Percentiles rank a stretch among this genome's conserved stretches.
Conservation (phyloP, 2,329 filamentous ascomycete species). For the Helotiales sp. region DNA sequence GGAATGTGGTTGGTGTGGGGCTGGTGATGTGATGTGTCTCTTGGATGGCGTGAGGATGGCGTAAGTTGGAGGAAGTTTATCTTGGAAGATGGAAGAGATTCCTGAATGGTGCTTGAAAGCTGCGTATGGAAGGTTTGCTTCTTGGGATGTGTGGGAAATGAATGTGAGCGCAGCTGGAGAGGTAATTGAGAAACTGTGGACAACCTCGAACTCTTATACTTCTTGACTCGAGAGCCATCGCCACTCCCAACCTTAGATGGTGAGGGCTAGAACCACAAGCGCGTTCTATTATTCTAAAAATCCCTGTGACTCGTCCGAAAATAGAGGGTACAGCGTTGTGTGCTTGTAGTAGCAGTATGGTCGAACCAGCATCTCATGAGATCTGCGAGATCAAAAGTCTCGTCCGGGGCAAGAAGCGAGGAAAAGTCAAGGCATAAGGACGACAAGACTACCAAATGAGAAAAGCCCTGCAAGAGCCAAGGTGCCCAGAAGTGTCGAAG, state of each 20-base stretch:
- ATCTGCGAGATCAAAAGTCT: not conserved
- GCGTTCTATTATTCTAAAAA: conserved; percentile 19
- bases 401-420: not conserved
- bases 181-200: conserved; percentile 16
- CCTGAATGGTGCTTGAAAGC: conserved; percentile 18
- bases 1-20: conserved; percentile 5
- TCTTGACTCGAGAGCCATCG: not conserved
- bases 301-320: conserved; percentile 11
- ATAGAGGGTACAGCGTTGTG: conserved; percentile 1
- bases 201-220: conserved; percentile 19
- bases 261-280: conserved; percentile 9
- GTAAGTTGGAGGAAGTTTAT: conserved; percentile 9
- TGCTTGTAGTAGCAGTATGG: not conserved
- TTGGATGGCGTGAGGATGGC: conserved; percentile 7
- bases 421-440: conserved; percentile 16
- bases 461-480: conserved; percentile 19
- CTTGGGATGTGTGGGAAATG: conserved; percentile 29
- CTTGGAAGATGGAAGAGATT: conserved; percentile 17
- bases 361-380: not conserved
- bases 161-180: conserved; percentile 38
- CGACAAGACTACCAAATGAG: not conserved
- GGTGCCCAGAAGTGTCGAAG: conserved; percentile 18
- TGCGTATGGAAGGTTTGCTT: conserved; percentile 34
- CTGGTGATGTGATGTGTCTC: conserved; percentile 1
- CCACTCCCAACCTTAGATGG: not conserved